phyloP scores from a whole-genome alignment of 169 alveolate genomes.

The Perkinsus chesapeaki region DNA sequence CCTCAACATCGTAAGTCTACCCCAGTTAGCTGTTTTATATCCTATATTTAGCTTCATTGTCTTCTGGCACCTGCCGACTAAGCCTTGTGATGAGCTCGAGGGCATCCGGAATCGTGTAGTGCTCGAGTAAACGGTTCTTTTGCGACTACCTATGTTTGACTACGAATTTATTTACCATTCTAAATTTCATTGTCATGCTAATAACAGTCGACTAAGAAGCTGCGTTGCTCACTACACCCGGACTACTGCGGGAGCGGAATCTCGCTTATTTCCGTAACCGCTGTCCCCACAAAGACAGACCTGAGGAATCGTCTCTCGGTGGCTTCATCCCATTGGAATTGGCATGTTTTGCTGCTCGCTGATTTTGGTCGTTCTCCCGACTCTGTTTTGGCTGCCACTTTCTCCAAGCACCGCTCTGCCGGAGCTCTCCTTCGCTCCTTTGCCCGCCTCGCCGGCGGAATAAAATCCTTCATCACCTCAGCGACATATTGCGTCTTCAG shows the following conservation, averaged over 20 bases:
- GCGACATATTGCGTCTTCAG: not conserved
- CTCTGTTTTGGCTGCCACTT: not conserved
- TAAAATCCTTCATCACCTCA: not conserved
- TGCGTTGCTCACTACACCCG: too few relatives aligned
- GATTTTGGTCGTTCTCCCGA: not conserved
- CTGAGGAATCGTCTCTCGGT: not conserved
- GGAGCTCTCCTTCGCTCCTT: not conserved
- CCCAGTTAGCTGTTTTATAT: not conserved
- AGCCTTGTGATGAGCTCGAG: too few relatives aligned
- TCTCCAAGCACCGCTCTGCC: not conserved
- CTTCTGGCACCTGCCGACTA: not conserved
- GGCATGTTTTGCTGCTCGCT: not conserved
- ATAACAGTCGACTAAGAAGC: too few relatives aligned
- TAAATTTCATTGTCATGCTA: too few relatives aligned
- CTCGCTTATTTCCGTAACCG: too few relatives aligned
- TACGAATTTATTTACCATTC: too few relatives aligned
- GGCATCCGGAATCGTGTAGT: too few relatives aligned
- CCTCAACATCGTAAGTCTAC: not conserved
- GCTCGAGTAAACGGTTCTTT: too few relatives aligned
- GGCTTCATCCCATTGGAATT: not conserved
- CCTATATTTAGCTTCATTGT: not conserved
- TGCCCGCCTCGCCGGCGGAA: not conserved
- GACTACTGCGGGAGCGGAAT: too few relatives aligned
- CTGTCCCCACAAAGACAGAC: not conserved
- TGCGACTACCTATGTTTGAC: too few relatives aligned